Evolutionary conservation across 2,329 filamentous ascomycete genomes (phyloP).

Genomic region (Beauveria sp.): DNA sequence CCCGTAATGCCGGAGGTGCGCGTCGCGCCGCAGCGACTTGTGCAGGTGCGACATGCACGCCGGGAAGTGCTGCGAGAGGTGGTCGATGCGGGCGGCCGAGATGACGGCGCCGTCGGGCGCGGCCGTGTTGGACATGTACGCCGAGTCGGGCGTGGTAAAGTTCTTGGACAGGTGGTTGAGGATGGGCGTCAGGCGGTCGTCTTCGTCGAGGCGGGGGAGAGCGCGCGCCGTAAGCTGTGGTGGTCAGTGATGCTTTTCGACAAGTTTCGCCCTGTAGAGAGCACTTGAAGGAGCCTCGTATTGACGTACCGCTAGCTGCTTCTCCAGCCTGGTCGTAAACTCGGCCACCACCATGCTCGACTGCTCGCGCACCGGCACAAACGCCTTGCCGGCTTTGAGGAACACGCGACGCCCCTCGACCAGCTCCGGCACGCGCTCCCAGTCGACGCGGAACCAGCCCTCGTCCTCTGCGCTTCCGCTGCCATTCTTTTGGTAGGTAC

Average conservation of each 20-base stretch:
- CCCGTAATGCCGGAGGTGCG: conserved; percentile 87
- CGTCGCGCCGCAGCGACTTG: conserved; percentile 74
- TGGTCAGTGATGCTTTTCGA: not conserved
- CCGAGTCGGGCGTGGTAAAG: conserved; percentile 84
- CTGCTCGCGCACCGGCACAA: conserved; percentile 82
- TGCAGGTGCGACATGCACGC: conserved; percentile 94
- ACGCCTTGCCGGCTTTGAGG: conserved; percentile 75
- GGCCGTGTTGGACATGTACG: conserved; percentile 58
- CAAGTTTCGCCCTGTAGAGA: not conserved
- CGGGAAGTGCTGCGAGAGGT: conserved; percentile 73
- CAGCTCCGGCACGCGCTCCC: conserved; percentile 85
- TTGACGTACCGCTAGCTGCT: conserved; percentile 64
- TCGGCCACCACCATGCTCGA: conserved; percentile 83
- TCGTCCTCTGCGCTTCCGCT: conserved; percentile 58
- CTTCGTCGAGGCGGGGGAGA: conserved; percentile 87
- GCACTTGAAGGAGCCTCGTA: too few species aligned
- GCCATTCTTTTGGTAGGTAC: conserved; percentile 11
- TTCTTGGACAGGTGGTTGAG: conserved; percentile 82
- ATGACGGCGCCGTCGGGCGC: conserved; percentile 65
- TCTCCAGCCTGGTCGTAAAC: conserved; percentile 72
- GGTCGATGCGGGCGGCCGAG: conserved; percentile 71
- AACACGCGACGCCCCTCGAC: conserved; percentile 74
- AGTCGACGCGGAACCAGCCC: conserved; percentile 93
- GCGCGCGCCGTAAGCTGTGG: conserved; percentile 76
- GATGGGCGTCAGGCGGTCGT: conserved; percentile 72